These are phyloP conservation scores for Diatrype stigma DNA, from an alignment of 2,329 filamentous ascomycete species.

Conservation along the genomic window DNA sequence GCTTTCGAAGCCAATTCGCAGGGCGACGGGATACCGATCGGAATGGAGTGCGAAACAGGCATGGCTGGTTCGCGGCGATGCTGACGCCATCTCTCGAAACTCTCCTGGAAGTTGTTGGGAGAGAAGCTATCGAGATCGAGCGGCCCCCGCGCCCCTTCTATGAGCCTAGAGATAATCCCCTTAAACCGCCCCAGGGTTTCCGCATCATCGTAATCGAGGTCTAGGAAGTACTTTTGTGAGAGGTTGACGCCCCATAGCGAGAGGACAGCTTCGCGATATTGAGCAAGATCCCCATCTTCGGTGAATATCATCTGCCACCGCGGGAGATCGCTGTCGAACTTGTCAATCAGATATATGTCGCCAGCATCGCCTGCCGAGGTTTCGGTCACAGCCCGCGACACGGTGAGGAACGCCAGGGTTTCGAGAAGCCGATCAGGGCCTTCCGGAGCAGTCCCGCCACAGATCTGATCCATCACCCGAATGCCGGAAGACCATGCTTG, in stretches of 20 bases:
- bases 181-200: constrained; percentile 5
- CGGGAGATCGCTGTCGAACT: constrained; percentile 7
- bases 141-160: constrained; percentile 1
- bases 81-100: constrained; percentile 2
- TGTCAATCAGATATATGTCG: constrained; percentile 2
- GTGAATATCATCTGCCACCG: constrained; percentile 8
- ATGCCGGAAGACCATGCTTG: constrained; percentile 5
- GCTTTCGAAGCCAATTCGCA: not conserved
- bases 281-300: constrained; percentile 1
- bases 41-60: not conserved
- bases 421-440: constrained; percentile 2
- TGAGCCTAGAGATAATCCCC: constrained; percentile 3
- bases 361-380: constrained; percentile 1
- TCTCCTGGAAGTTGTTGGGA: not conserved
- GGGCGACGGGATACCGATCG: not conserved
- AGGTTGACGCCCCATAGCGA: constrained; percentile 4
- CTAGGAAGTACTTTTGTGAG: constrained; percentile 1
- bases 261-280: constrained; percentile 1
- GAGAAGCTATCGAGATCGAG: not conserved
- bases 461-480: constrained; percentile 4
- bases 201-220: constrained; percentile 3
- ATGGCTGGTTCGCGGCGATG: not conserved
- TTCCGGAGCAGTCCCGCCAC: not conserved
- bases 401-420: constrained; percentile 5
- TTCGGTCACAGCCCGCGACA: constrained; percentile 6